Evolutionary conservation across 2,329 filamentous ascomycete genomes (phyloP), one percentile per base, ranked within the genome.

Genomic region (Berkeleyomyces basicola): DNA sequence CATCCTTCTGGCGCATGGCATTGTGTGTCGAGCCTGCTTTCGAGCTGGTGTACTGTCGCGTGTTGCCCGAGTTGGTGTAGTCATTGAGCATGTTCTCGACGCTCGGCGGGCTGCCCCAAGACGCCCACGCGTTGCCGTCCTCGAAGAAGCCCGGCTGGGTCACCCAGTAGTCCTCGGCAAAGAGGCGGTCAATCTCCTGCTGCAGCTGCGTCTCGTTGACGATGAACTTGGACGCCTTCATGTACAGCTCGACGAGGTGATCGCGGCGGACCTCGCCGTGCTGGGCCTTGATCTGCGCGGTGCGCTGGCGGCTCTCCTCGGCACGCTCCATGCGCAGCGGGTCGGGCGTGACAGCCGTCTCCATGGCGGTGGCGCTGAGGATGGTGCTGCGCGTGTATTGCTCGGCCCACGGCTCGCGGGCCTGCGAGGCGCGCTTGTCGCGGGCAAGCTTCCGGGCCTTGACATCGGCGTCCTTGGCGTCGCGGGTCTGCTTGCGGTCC

Each of bases 171-270:
- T 82, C 78, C 36, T 84, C 82, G 14, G 82, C 80, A 74, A 96
- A 99, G n/a, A 86, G 78, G 66, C 79, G 75, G 31, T 95, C 86
- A 63, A 96, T 85, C 67, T 84, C 81, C 14, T 78, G 77, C 68
- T 87, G 81, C 42, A 99, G 80, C 71, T 95, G 86, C 59, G 79
- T 75, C 71, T 95, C 90, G 33, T 81, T 85, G 16, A 90, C 85
- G 70, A 99, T 96, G 75, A 97, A 99, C 46, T 82, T 77, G 36
- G 87, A 82, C 4, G 93, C 90, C 68, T 90, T 87, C 75, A 93
- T 87, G 75, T 99, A 99, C 10, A 99, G 80, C 64, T 88, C 84
- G 74, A 96, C 89, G 39, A 99, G 75, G 14, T 85, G 81, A 67
- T 92, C 83, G 65, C 82, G 79, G 59, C 87, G 82, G 61, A 79